Percentiles rank a stretch among this genome's conserved stretches.
Conservation (phyloP, 2,329 filamentous ascomycete genomes). For the Metarhizium anisopliae region DNA sequence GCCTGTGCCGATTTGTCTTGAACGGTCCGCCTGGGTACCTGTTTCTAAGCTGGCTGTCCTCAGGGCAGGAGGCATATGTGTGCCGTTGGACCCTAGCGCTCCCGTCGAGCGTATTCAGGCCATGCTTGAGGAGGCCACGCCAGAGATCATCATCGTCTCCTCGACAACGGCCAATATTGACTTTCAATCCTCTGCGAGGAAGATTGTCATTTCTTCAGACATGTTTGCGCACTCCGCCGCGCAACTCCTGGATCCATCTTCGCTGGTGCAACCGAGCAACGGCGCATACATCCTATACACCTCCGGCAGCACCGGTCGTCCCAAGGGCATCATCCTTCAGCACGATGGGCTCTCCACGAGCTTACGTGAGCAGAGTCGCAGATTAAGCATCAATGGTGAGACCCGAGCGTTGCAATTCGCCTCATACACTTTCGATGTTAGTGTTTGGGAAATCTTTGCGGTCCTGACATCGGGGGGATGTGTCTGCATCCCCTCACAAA, state of each 20-base stretch:
- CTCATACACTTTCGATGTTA: slow-evolving; percentile 7
- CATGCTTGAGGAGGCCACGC: not conserved
- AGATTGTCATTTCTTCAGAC: too few species aligned
- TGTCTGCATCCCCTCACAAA: slow-evolving; percentile 7
- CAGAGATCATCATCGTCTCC: not conserved
- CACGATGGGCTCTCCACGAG: not conserved
- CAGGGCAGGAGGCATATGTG: slow-evolving; percentile 10
- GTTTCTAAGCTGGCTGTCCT: slow-evolving; percentile 11
- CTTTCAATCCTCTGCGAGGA: too few species aligned
- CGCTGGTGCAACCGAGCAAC: not conserved
- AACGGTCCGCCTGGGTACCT: slow-evolving; percentile 11
- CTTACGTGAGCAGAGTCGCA: not conserved
- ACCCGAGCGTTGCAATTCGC: slow-evolving; percentile 7
- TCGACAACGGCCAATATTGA: not conserved
- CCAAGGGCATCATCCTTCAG: slow-evolving; percentile 5
- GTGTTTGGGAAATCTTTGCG: slow-evolving; percentile 7
- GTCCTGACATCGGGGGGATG: slow-evolving; percentile 5
- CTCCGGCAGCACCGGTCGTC: not conserved
- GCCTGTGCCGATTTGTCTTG: not conserved
- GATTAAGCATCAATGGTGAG: too few species aligned
- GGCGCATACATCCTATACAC: not conserved
- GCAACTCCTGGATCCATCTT: not conserved
- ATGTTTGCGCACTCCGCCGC: too few species aligned
- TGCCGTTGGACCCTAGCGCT: slow-evolving; percentile 8
- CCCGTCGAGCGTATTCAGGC: slow-evolving; percentile 1